Conservation (phyloP, 2,329 filamentous ascomycete genomes). For the Clarireedia monteithiana region DNA sequence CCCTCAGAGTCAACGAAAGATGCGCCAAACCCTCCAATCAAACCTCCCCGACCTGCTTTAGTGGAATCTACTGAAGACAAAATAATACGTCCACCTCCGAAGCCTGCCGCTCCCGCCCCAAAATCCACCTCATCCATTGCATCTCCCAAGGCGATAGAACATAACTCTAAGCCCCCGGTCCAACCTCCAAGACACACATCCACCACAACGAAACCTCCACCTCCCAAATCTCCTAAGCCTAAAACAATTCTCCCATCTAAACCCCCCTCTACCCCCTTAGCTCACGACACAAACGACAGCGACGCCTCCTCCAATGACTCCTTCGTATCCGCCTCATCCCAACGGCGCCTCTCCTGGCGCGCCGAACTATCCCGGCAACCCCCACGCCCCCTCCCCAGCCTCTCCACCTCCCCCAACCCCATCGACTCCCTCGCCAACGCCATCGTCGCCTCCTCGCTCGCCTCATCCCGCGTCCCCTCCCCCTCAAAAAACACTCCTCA, state of each 20-base stretch:
- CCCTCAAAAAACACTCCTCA: conserved; percentile 21
- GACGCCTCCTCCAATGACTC: conserved; percentile 27
- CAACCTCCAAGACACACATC: background rate
- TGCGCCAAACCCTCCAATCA: background rate
- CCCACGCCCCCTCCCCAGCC: conserved; percentile 1
- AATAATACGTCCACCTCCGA: background rate
- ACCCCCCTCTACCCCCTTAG: conserved; percentile 1
- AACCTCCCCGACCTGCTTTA: background rate
- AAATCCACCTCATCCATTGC: background rate
- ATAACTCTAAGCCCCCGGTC: too few relatives aligned
- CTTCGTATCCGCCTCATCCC: conserved; percentile 27
- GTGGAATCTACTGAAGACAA: background rate
- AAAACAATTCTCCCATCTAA: conserved; percentile 5
- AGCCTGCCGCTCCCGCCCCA: background rate
- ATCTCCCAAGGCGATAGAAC: background rate
- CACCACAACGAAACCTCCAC: background rate
- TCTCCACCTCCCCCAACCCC: conserved; percentile 15
- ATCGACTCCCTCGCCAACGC: conserved; percentile 62
- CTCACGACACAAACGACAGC: conserved; percentile 12
- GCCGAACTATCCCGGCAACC: conserved; percentile 22
- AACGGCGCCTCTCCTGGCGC: conserved; percentile 19
- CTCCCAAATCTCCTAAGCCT: background rate
- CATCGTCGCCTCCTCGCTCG: conserved; percentile 67
- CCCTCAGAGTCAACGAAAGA: background rate
- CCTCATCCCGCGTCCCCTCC: conserved; percentile 47